phyloP scores from a whole-genome alignment of 73 alveolate genomes.

The Paramecium caudatum region DNA sequence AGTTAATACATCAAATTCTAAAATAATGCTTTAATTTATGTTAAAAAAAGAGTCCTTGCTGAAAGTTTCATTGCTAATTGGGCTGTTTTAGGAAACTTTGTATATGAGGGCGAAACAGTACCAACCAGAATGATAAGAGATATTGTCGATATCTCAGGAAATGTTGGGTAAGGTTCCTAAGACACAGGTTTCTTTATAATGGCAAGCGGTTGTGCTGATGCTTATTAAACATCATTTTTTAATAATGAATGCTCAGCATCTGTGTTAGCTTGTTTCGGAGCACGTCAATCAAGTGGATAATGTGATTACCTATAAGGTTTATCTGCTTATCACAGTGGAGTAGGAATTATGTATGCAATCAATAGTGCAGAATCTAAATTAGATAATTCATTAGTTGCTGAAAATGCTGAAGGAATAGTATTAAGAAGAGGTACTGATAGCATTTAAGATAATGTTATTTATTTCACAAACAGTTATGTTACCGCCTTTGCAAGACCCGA shows the following conservation, averaged over 20 bases:
- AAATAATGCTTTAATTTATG: constrained; percentile 41
- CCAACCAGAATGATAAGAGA: constrained; percentile 26
- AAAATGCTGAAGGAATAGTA: not conserved
- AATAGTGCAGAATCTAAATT: not conserved
- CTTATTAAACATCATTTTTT: not conserved
- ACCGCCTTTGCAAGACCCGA: constrained; percentile 44
- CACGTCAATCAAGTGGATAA: not conserved
- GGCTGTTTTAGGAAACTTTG: constrained; percentile 57
- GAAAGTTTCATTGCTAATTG: not conserved
- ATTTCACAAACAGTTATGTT: constrained; percentile 20
- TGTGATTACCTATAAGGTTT: not conserved
- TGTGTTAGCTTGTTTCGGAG: not conserved
- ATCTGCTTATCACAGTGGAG: constrained; percentile 42
- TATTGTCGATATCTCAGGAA: not conserved
- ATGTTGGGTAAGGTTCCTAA: not conserved
- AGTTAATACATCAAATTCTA: constrained; percentile 41
- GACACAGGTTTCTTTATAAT: not conserved
- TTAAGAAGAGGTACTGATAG: not conserved
- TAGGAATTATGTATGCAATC: constrained; percentile 1
- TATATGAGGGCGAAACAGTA: not conserved
- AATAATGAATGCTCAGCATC: not conserved
- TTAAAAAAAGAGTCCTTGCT: not conserved
- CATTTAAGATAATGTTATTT: constrained; percentile 28
- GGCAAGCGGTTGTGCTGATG: not conserved
- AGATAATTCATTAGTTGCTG: constrained; percentile 22